These are phyloP conservation scores for Knoxdaviesia capensis DNA, from an alignment of 2,329 filamentous ascomycete species.

Conservation along the genomic window DNA sequence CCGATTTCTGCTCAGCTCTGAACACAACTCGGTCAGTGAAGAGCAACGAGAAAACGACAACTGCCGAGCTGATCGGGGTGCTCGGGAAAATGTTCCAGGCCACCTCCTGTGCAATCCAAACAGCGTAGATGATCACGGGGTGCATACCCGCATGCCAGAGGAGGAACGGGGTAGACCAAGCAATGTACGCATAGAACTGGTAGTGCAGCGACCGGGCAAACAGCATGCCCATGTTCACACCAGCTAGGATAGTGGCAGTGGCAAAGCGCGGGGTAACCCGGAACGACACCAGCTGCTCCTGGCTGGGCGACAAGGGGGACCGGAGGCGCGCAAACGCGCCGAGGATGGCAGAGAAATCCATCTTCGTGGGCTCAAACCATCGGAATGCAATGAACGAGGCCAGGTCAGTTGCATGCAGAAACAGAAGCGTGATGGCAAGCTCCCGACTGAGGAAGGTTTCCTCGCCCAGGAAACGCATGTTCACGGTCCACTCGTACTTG, in stretches of 20 bases:
- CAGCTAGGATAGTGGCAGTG: conserved; percentile 55
- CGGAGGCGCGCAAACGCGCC: conserved; percentile 18
- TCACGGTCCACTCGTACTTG: conserved; percentile 96
- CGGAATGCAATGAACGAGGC: conserved; percentile 41
- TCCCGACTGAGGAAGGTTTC: conserved; percentile 48
- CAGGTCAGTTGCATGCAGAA: conserved; percentile 44
- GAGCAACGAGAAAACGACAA: conserved; percentile 52
- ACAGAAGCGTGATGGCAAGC: conserved; percentile 50
- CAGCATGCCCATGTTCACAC: conserved; percentile 60
- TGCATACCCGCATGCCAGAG: conserved; percentile 60
- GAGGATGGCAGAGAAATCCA: conserved; percentile 33
- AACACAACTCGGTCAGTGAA: conserved; percentile 22
- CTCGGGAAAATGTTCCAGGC: conserved; percentile 93
- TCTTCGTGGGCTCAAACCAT: conserved; percentile 53
- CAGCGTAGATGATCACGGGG: conserved; percentile 41
- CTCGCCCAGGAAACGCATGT: conserved; percentile 91
- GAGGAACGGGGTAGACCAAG: conserved; percentile 74
- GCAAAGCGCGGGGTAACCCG: conserved; percentile 52
- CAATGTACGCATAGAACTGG: conserved; percentile 85
- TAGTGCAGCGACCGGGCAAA: conserved; percentile 83
- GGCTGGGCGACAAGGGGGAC: conserved; percentile 24
- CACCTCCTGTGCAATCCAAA: conserved; percentile 73
- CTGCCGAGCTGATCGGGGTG: conserved; percentile 29
- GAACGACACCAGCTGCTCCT: conserved; percentile 34
- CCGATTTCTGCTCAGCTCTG: not conserved